Percentiles rank a stretch among this genome's conserved stretches.
Evolutionary conservation across 306 rosid species (phyloP).

Genomic region (Lupinus albus): DNA sequence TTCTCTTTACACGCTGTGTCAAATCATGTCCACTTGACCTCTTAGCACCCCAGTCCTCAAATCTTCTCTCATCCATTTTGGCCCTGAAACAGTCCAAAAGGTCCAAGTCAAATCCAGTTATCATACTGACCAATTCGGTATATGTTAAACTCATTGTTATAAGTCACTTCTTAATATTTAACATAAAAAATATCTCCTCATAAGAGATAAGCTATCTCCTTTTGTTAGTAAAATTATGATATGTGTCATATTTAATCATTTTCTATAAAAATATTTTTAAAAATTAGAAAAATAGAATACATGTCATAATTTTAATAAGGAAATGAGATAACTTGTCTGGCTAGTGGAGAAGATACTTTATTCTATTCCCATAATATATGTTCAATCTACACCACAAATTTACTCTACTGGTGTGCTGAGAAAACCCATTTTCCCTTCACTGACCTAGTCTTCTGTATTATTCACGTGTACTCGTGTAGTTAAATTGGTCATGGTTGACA

Average conservation of each 20-base stretch:
- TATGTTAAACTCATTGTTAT: too few relatives aligned
- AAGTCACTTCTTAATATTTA: too few relatives aligned
- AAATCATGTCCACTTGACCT: conserved; percentile 27
- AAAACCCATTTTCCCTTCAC: background rate
- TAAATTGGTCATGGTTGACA: conserved; percentile 21
- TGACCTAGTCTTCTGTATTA: conserved; percentile 30
- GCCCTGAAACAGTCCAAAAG: conserved; percentile 36
- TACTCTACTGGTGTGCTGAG: conserved; percentile 13
- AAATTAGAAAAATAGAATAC: too few relatives aligned
- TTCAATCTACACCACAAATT: background rate
- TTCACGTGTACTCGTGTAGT: conserved; percentile 25
- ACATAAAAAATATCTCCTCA: too few relatives aligned
- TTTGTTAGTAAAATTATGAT: too few relatives aligned
- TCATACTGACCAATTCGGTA: background rate
- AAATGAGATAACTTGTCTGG: too few relatives aligned
- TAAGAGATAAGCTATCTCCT: too few relatives aligned
- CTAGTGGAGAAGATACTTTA: too few relatives aligned
- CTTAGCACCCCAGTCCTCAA: conserved; percentile 33
- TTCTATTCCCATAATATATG: too few relatives aligned
- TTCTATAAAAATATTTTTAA: too few relatives aligned
- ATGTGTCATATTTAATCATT: too few relatives aligned
- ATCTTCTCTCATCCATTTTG: background rate
- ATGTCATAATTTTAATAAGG: too few relatives aligned
- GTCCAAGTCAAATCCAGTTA: conserved; percentile 30
- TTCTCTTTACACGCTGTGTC: conserved; percentile 17